These are phyloP conservation scores for Clarireedia sp. DNA, from an alignment of 2,329 filamentous ascomycete genomes.

Conservation along the genomic window DNA sequence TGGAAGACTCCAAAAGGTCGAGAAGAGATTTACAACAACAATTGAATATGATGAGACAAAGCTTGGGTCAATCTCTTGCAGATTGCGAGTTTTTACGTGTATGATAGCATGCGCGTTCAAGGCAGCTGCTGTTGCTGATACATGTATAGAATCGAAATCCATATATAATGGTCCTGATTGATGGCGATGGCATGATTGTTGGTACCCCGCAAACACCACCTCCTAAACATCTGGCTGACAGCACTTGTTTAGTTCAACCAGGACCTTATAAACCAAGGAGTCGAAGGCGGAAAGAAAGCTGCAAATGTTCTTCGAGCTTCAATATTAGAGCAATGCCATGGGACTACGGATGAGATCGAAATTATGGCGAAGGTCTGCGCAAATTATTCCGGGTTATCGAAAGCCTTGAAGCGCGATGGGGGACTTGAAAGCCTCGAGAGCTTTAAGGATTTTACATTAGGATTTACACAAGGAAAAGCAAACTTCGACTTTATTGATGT, in stretches of 20 bases:
- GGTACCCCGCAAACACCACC: slow-evolving; percentile 21
- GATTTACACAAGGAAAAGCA: slow-evolving; percentile 51
- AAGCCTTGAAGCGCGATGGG: slow-evolving; percentile 42
- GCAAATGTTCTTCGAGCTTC: slow-evolving; percentile 40
- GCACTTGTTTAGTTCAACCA: slow-evolving; percentile 46
- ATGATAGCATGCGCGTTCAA: slow-evolving; percentile 14
- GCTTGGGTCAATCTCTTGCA: slow-evolving; percentile 30
- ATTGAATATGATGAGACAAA: slow-evolving; percentile 34
- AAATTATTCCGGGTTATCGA: slow-evolving; percentile 44
- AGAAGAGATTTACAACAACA: slow-evolving; percentile 44
- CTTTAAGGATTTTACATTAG: slow-evolving; percentile 49
- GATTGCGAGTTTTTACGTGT: slow-evolving; percentile 42
- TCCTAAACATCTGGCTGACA: slow-evolving; percentile 8
- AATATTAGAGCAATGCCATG: slow-evolving; percentile 39
- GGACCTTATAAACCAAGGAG: slow-evolving; percentile 43
- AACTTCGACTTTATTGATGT: slow-evolving; percentile 59
- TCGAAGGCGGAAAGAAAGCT: slow-evolving; percentile 34
- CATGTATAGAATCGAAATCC: slow-evolving; percentile 38
- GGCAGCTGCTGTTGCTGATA: neutral
- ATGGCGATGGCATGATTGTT: slow-evolving; percentile 56
- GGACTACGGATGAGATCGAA: slow-evolving; percentile 38
- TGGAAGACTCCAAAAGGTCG: slow-evolving; percentile 40
- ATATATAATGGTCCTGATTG: slow-evolving; percentile 53
- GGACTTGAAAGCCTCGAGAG: slow-evolving; percentile 37
- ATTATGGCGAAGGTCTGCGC: slow-evolving; percentile 49